Base-by-base conservation (phyloP, 106 monocot species). In the Xerophyta viscosa region DNA sequence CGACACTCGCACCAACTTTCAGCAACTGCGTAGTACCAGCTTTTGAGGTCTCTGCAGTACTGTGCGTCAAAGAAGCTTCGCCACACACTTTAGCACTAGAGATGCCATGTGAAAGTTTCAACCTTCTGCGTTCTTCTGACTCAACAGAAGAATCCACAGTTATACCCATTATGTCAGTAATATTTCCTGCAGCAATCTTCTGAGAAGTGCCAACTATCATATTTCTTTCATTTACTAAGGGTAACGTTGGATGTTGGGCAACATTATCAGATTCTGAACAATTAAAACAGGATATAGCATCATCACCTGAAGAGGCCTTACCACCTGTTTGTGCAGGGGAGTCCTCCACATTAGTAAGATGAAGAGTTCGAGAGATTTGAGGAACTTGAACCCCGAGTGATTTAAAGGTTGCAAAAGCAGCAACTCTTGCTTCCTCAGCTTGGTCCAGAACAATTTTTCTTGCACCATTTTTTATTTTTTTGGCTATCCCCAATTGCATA, bases 381-480 rank as follows among this genome's bases (percentile, higher is more conserved):
- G 96, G 82, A 41, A 98, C 48, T 51, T 82, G 46, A 48, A 98
- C 60, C 18, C 96, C 96, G 63, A 98, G 89, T 31, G 82, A 86
- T 46, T 77, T 78, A 50, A 86, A 90, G 52, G 86, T 63, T 42
- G 96, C 75, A 60, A 90, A 86, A 27, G 96, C 96, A 52, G 82
- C 85, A 56, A 90, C 11, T 63, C 86, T 76, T 56, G 89, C 89
- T 72, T 82, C 89, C 66, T 98, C 96, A 58, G 96, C 96, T 61
- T 98, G 82, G 18, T 98, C 96, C 58, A 98, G 71, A 46, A 89
- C 63, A 48, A 98, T 82, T 61, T 86, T 98, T 3, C 96, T 77
- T 27, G 96, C 85, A 60, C 79, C 86, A 82, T 90, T 86, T 67
- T 90, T 98, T 54, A 98, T 98, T 66, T 86, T 98, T 63, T 98